phyloP scores from a whole-genome alignment of 1,284 basidiomycete genomes.

The Ustilago nuda region DNA sequence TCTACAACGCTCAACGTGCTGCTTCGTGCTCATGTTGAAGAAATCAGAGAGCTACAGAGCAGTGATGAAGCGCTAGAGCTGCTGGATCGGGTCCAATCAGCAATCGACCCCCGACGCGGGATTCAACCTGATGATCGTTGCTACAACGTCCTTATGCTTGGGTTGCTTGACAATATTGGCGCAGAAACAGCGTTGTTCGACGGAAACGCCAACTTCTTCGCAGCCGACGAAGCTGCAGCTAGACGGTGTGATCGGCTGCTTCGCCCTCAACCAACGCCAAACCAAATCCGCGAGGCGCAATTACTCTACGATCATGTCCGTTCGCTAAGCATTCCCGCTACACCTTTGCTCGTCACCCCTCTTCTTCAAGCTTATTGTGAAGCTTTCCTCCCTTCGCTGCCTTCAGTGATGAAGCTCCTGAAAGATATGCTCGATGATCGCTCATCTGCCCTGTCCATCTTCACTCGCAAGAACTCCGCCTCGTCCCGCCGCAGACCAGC shows the following conservation, averaged over 20 bases:
- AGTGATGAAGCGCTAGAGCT: slow-evolving; percentile 57
- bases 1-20: slow-evolving; percentile 22
- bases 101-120: slow-evolving; percentile 18
- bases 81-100: slow-evolving; percentile 21
- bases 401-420: slow-evolving; percentile 46
- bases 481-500: neutral
- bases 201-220: neutral
- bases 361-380: slow-evolving; percentile 56
- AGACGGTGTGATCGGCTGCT: neutral
- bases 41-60: slow-evolving; percentile 30
- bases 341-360: slow-evolving; percentile 44
- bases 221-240: neutral
- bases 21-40: slow-evolving; percentile 26
- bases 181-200: neutral
- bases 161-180: slow-evolving; percentile 7
- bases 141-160: slow-evolving; percentile 36
- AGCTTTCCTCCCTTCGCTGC: slow-evolving; percentile 53
- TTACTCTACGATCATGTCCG: slow-evolving; percentile 51
- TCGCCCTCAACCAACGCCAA: slow-evolving; percentile 23
- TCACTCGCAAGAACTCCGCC: neutral
- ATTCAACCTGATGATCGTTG: slow-evolving; percentile 20
- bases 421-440: slow-evolving; percentile 32
- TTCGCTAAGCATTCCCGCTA: slow-evolving; percentile 23
- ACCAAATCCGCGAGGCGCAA: slow-evolving; percentile 53
- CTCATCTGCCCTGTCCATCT: neutral